Base-by-base conservation (phyloP, 2,329 filamentous ascomycete genomes). In the Aspergillus ruber region DNA sequence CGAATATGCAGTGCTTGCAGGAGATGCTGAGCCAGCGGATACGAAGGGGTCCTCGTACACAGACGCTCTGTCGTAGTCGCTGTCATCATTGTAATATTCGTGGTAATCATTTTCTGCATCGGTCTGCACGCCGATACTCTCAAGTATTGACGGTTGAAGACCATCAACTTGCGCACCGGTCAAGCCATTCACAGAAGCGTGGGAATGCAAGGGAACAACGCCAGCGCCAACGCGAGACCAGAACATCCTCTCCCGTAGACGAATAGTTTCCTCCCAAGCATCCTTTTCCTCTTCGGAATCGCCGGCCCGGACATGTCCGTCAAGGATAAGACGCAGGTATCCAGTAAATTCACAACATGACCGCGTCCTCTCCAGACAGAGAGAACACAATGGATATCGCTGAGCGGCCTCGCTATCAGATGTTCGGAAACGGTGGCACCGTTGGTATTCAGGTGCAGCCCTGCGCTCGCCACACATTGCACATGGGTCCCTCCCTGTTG, bases 181-280 rank as follows among this genome's bases (percentile, higher is more conserved):
- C 15, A 12, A 13, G n/a, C n/a, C 12, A 32, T 32, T 49, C 23
- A 55, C 67, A 29, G 47, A 20, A 23, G 53, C 50, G n/a, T 54
- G 57, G 21, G 73, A 54, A 44, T 74, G 73, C 10, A 79, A 74
- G 1, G 91, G 93, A 10, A 97, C 73, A 2, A 98, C 89, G 12
- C 93, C 93, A 23, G 90, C 93, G 21, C 91, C 91, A 45, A 98
- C 82, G 47, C 93, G 81, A 44, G 88, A 83, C 93, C 93, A 98
- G 65, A 98, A 98, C 86, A 98, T 95, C 57, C 91, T 84, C 66
- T 98, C 93, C 44, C 93, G 79, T 42, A 97, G 70, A 25, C 86
- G 82, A 9, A 96, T 86, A 48, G 89, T 89, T 72, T 98, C 93
- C 64, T 97, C 91, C 93, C 93, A 98, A 0, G 90, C 89, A 23